Evolutionary conservation across 192 early-diverging fungal genomes (phyloP).

Genomic region (Ambispora gerdemannii): DNA sequence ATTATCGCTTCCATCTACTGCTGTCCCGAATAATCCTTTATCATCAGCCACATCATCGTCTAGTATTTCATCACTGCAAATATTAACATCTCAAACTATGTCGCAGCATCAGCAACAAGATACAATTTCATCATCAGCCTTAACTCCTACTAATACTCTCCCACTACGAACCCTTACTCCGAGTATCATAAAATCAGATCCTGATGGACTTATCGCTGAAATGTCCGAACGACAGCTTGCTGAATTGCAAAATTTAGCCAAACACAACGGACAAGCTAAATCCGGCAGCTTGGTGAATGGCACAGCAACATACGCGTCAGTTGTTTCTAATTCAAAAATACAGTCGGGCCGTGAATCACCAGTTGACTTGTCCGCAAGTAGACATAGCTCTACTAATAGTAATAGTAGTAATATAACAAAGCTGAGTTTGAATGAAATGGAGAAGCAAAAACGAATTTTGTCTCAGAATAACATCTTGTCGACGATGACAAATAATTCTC

Average conservation of each 20-base stretch:
- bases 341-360: not conserved
- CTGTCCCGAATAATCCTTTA: too few species aligned
- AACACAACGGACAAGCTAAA: not conserved
- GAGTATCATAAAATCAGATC: not conserved
- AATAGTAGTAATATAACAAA: not conserved
- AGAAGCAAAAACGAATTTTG: not conserved
- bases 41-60: not conserved
- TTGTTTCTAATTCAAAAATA: not conserved
- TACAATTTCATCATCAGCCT: not conserved
- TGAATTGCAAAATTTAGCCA: not conserved
- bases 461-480: not conserved
- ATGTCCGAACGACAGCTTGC: not conserved
- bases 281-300: not conserved
- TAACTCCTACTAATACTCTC: not conserved
- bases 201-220: not conserved
- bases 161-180: not conserved
- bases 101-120: not conserved
- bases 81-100: not conserved
- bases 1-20: not conserved
- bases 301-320: not conserved
- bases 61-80: not conserved
- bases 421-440: not conserved
- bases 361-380: not conserved
- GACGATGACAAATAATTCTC: not conserved
- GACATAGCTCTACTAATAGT: not conserved